Conservation (phyloP, 257 asterid genomes). For the Penstemon barbatus region DNA sequence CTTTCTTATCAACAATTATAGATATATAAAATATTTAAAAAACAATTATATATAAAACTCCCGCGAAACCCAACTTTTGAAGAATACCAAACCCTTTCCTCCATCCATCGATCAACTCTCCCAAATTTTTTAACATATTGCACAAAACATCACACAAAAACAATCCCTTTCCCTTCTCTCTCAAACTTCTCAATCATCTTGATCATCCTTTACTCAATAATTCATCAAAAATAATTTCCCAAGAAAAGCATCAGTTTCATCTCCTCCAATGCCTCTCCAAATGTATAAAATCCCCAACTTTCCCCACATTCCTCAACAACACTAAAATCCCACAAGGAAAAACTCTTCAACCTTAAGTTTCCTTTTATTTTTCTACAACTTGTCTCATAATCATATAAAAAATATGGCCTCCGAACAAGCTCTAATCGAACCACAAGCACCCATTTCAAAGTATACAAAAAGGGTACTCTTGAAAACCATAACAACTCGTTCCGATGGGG, state of each 20-base stretch:
- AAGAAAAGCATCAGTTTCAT: slow-evolving; percentile 54
- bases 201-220: slow-evolving; percentile 31
- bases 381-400: too few relatives aligned
- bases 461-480: slow-evolving; percentile 61
- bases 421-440: slow-evolving; percentile 32
- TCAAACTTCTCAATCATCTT: slow-evolving; percentile 42
- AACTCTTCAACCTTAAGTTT: slow-evolving; percentile 9
- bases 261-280: not conserved
- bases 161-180: slow-evolving; percentile 61
- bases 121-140: not conserved
- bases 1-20: not conserved
- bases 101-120: slow-evolving; percentile 20
- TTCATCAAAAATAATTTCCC: slow-evolving; percentile 40
- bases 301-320: slow-evolving; percentile 22
- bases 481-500: slow-evolving; percentile 53
- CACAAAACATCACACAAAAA: slow-evolving; percentile 26
- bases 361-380: not conserved
- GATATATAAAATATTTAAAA: slow-evolving; percentile 14
- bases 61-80: slow-evolving; percentile 60
- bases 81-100: slow-evolving; percentile 62
- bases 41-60: slow-evolving; percentile 39
- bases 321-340: slow-evolving; percentile 23
- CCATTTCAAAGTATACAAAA: slow-evolving; percentile 55
- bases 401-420: slow-evolving; percentile 57
- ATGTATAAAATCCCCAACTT: slow-evolving; percentile 32